These are phyloP conservation scores for Oxalis stricta DNA, from an alignment of 441 rosid species.

Conservation along the genomic window DNA sequence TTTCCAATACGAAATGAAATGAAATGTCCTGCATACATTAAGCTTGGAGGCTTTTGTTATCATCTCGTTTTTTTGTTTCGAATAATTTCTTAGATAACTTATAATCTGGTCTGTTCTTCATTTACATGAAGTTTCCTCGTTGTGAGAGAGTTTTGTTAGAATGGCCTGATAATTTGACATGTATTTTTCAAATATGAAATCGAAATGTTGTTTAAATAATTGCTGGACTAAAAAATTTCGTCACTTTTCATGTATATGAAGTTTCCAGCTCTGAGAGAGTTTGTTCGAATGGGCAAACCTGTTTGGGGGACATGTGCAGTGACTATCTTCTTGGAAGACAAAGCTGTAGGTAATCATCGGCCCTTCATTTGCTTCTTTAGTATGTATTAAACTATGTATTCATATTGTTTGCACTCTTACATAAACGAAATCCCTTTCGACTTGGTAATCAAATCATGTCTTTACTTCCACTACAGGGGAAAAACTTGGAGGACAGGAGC, in stretches of 20 bases:
- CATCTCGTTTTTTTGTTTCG: too few species aligned
- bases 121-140: too few species aligned
- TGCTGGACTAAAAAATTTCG: background rate
- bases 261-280: slow-evolving; percentile 84
- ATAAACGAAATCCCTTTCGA: background rate
- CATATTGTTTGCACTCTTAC: background rate
- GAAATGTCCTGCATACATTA: too few species aligned
- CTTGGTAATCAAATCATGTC: background rate
- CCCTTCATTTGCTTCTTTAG: background rate
- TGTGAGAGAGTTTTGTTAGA: too few species aligned
- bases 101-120: too few species aligned
- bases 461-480: slow-evolving; percentile 44
- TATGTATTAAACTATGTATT: too few species aligned
- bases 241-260: slow-evolving; percentile 12
- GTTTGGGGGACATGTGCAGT: slow-evolving; percentile 99
- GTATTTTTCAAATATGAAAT: too few species aligned
- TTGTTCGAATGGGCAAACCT: slow-evolving; percentile 75
- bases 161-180: too few species aligned
- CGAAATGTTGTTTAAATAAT: too few species aligned
- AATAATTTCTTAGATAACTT: too few species aligned
- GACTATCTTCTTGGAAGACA: slow-evolving; percentile 82
- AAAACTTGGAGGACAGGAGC: slow-evolving; percentile 81
- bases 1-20: too few species aligned
- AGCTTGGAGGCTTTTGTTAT: too few species aligned
- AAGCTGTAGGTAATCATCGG: slow-evolving; percentile 50